A percentile compares a stretch with the other conserved stretches of the same genome.
phyloP scores from a whole-genome alignment of 2,329 filamentous ascomycete genomes.

The Blumeriella jaapii region DNA sequence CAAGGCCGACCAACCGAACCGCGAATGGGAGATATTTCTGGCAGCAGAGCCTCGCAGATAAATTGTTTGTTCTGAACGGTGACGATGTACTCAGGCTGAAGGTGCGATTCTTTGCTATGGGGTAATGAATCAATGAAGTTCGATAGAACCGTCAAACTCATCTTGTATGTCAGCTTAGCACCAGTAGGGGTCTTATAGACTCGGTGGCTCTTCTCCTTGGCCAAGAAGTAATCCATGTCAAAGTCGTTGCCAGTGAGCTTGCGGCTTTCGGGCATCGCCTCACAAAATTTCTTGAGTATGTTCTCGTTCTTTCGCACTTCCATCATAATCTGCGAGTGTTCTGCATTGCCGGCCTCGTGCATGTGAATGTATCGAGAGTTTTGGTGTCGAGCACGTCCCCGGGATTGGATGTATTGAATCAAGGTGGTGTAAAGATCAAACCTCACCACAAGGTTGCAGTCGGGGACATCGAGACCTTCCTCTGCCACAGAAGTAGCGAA shows the following conservation, averaged over 20 bases:
- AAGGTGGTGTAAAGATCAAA: slow-evolving; percentile 85
- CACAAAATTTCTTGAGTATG: slow-evolving; percentile 65
- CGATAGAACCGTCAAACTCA: slow-evolving; percentile 59
- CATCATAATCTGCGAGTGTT: slow-evolving; percentile 43
- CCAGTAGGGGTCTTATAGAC: slow-evolving; percentile 55
- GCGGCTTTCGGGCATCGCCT: slow-evolving; percentile 61
- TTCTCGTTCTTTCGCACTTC: slow-evolving; percentile 50
- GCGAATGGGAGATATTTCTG: slow-evolving; percentile 59
- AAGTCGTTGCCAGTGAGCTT: slow-evolving; percentile 49
- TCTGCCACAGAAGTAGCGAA: slow-evolving; percentile 57
- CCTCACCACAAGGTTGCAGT: slow-evolving; percentile 55
- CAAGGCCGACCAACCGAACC: slow-evolving; percentile 52
- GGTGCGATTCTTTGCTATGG: slow-evolving; percentile 29
- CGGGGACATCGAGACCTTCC: slow-evolving; percentile 56
- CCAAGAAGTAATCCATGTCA: slow-evolving; percentile 43
- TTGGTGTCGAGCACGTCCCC: slow-evolving; percentile 68
- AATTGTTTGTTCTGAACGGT: slow-evolving; percentile 46
- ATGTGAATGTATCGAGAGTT: slow-evolving; percentile 78
- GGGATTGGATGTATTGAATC: slow-evolving; percentile 91
- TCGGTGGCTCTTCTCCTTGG: slow-evolving; percentile 31
- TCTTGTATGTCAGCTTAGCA: slow-evolving; percentile 67
- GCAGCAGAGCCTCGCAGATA: slow-evolving; percentile 68
- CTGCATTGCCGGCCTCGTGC: slow-evolving; percentile 58
- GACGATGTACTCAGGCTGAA: slow-evolving; percentile 49
- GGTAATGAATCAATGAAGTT: slow-evolving; percentile 63